phyloP scores from a whole-genome alignment of 2,329 filamentous ascomycete genomes.

The Stachybotrys chartarum region DNA sequence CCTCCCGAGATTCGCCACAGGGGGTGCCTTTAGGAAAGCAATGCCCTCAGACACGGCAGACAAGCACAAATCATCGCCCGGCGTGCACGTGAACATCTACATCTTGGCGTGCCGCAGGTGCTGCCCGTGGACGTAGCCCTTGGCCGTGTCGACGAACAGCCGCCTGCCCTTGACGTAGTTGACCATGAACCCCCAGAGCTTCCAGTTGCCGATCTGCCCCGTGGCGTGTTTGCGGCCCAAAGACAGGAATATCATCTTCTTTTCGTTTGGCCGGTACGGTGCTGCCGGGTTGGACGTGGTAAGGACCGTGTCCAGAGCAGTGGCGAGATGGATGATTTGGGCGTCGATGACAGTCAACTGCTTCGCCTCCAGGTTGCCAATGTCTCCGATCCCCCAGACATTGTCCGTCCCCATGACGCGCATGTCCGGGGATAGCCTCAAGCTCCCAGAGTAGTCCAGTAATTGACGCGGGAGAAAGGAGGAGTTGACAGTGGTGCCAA shows the following conservation, averaged over 20 bases:
- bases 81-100: conserved; percentile 5
- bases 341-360: conserved; percentile 23
- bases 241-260: conserved; percentile 21
- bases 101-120: conserved; percentile 18
- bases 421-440: conserved; percentile 25
- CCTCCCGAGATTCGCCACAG: too few relatives aligned
- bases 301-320: conserved; percentile 19
- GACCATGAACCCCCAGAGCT: conserved; percentile 21
- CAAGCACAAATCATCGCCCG: too few relatives aligned
- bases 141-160: conserved; percentile 22
- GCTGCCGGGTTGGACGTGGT: conserved; percentile 5
- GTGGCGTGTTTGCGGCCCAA: conserved; percentile 18
- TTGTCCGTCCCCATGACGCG: conserved; percentile 23
- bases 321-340: conserved; percentile 23
- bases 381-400: conserved; percentile 35
- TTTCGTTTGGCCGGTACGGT: conserved; percentile 13
- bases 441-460: conserved; percentile 20
- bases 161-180: conserved; percentile 24
- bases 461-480: conserved; percentile 27
- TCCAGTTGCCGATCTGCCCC: conserved; percentile 25
- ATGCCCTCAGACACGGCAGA: too few relatives aligned
- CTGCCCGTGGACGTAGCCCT: conserved; percentile 20
- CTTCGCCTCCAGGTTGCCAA: conserved; percentile 31
- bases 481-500: conserved; percentile 35
- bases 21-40: too few relatives aligned